phyloP scores from a whole-genome alignment of 176 grass and related monocot species.

The Typha latifolia region DNA sequence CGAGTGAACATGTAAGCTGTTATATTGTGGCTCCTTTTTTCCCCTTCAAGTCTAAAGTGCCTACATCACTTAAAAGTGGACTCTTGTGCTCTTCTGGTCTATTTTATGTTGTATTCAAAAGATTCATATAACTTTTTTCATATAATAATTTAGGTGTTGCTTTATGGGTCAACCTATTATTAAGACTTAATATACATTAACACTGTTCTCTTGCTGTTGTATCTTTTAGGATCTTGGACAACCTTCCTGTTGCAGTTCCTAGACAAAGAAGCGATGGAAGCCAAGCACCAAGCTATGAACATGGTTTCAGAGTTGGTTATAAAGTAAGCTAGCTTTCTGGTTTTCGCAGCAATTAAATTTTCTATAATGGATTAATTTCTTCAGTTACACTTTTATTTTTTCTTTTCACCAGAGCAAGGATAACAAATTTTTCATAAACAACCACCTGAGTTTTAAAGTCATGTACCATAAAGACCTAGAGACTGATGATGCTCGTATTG shows the following conservation, averaged over 20 bases:
- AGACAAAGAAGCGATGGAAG: slow-evolving; percentile 37
- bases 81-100: not conserved
- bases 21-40: not conserved
- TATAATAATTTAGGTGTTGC: no score
- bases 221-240: slow-evolving; percentile 41
- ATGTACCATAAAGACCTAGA: slow-evolving; percentile 40
- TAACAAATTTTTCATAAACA: slow-evolving; percentile 39
- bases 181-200: not conserved
- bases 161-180: not conserved
- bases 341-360: not conserved
- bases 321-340: slow-evolving; percentile 24
- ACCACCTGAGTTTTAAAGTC: slow-evolving; percentile 46
- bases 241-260: slow-evolving; percentile 42
- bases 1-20: slow-evolving; percentile 35
- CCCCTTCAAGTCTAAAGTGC: no score
- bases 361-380: not conserved
- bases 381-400: not conserved
- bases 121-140: not conserved
- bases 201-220: not conserved
- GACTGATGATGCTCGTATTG: slow-evolving; percentile 36
- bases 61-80: not conserved
- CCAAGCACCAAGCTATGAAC: slow-evolving; percentile 39
- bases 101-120: not conserved
- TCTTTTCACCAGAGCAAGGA: slow-evolving; percentile 28
- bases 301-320: slow-evolving; percentile 37